Evolutionary conservation across 2,329 filamentous ascomycete species (phyloP).

Genomic region (Aspergillus latus): DNA sequence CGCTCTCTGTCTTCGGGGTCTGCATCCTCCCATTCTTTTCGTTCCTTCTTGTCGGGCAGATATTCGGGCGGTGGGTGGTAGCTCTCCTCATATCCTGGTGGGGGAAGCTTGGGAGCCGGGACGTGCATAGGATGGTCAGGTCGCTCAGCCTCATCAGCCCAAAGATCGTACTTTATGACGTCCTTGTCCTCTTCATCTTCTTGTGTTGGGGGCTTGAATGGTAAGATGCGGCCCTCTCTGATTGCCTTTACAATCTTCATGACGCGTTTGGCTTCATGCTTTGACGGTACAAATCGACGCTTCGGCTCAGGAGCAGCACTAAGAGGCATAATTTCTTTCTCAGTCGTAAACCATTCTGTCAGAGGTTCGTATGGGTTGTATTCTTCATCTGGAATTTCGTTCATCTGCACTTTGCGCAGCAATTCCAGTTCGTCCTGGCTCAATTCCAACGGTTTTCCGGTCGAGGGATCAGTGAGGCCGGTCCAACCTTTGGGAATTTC

Average conservation of each 20-base stretch:
- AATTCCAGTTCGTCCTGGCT: conserved; percentile 86
- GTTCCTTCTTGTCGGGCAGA: conserved; percentile 81
- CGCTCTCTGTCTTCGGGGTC: conserved; percentile 90
- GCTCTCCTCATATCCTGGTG: conserved; percentile 90
- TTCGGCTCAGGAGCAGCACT: conserved; percentile 95
- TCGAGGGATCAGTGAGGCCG: conserved; percentile 87
- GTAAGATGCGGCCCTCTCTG: conserved; percentile 86
- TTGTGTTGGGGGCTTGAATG: conserved; percentile 76
- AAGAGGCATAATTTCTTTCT: conserved; percentile 89
- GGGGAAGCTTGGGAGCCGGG: conserved; percentile 86
- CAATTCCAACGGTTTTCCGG: conserved; percentile 86
- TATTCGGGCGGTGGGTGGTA: conserved; percentile 97
- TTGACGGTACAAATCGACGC: conserved; percentile 90
- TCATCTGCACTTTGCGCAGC: conserved; percentile 81
- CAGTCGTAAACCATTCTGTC: conserved; percentile 89
- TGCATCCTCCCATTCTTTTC: conserved; percentile 75
- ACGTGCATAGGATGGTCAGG: conserved; percentile 91
- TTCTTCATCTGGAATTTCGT: conserved; percentile 80
- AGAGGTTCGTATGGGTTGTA: conserved; percentile 94
- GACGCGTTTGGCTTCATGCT: conserved; percentile 92
- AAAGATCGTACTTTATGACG: conserved; percentile 79
- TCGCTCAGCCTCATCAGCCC: conserved; percentile 85
- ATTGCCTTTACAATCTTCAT: conserved; percentile 98
- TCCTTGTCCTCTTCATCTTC: conserved; percentile 71
- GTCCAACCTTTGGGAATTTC: conserved; percentile 98